Evolutionary conservation across 495 filamentous ascomycete species (phyloP).

Genomic region (Trichoderma gamsii): DNA sequence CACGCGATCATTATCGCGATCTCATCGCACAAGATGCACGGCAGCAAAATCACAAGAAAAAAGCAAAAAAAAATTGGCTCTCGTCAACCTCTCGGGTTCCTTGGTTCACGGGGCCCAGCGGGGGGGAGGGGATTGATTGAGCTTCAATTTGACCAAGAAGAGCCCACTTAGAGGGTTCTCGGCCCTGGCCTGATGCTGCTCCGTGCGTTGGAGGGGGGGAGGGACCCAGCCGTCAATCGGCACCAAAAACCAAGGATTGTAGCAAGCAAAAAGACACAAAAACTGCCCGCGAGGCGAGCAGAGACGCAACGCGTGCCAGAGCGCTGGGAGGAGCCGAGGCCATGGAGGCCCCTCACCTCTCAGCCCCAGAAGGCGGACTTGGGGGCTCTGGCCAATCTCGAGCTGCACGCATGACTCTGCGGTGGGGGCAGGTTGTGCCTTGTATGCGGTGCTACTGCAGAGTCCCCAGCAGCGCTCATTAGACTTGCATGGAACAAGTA

Average conservation of each 20-base stretch:
- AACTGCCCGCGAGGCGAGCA: no score
- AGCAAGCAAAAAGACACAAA: no score
- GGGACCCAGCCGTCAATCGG: no score
- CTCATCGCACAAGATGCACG: conserved; percentile 1
- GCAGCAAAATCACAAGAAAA: no score
- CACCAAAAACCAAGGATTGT: no score
- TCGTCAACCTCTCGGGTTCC: background rate
- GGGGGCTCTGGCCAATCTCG: background rate
- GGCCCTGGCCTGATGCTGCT: background rate
- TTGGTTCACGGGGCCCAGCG: background rate
- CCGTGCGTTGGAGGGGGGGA: background rate
- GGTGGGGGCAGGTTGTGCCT: background rate
- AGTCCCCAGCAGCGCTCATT: background rate
- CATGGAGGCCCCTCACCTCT: background rate
- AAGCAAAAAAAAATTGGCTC: no score
- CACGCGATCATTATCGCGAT: background rate
- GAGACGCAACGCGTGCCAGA: no score
- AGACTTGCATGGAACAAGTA: background rate
- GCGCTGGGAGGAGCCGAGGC: no score
- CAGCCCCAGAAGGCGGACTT: conserved; percentile 10
- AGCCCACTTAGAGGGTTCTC: conserved; percentile 1
- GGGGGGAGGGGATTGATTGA: background rate
- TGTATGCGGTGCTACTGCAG: background rate
- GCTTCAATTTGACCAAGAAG: background rate
- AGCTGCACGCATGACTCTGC: background rate